Evolutionary conservation across 2,329 filamentous ascomycete genomes (phyloP).

Genomic region (Oidium heveae): DNA sequence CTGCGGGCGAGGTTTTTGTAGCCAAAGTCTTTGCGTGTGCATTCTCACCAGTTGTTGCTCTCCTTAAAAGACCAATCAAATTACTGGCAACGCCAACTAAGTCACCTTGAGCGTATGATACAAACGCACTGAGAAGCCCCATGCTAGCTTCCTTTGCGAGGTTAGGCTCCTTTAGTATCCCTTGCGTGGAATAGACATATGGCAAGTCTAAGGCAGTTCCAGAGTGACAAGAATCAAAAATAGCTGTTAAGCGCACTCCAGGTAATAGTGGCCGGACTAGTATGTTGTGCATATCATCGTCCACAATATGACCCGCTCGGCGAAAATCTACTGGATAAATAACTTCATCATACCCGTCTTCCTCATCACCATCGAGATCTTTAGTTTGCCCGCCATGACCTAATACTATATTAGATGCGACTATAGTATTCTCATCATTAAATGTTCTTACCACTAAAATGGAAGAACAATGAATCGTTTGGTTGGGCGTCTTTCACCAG

Average conservation of each 20-base stretch:
- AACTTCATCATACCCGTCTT: constrained; percentile 61
- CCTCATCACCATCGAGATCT: constrained; percentile 56
- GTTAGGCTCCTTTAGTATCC: constrained; percentile 42
- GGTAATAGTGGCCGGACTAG: constrained; percentile 54
- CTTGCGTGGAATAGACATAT: constrained; percentile 44
- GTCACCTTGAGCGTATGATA: constrained; percentile 52
- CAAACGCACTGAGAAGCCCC: constrained; percentile 32
- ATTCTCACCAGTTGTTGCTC: constrained; percentile 54
- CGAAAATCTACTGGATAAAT: constrained; percentile 67
- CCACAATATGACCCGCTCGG: constrained; percentile 55
- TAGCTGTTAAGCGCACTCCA: constrained; percentile 55
- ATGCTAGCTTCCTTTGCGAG: constrained; percentile 42
- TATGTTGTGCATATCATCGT: constrained; percentile 59
- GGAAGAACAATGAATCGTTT: constrained; percentile 91
- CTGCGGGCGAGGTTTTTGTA: constrained; percentile 81
- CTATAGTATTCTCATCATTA: not conserved
- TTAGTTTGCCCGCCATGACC: constrained; percentile 63
- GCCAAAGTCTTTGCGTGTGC: constrained; percentile 56
- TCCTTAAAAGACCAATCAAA: constrained; percentile 69
- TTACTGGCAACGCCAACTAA: constrained; percentile 56
- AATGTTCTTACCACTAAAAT: constrained; percentile 56
- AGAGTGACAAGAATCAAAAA: constrained; percentile 45
- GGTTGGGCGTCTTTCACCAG: constrained; percentile 77
- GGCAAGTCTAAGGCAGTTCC: constrained; percentile 40
- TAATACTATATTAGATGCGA: constrained; percentile 12